Base-by-base conservation (phyloP, 306 rosid genomes). In the Quillaja saponaria region DNA sequence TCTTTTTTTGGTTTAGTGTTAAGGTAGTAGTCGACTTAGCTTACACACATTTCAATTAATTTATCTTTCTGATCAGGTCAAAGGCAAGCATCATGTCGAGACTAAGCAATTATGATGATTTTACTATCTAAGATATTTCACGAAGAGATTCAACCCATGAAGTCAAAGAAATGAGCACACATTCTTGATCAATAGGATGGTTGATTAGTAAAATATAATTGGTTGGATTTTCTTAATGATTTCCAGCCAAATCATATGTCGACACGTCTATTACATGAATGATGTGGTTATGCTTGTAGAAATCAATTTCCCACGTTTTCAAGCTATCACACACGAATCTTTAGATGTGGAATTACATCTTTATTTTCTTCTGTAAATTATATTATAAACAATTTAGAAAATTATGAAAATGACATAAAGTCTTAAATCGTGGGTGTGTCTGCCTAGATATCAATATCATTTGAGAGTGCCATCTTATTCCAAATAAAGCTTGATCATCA, bases 231-330 rank as follows among this genome's bases (percentile, higher is more conserved):
- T 66, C 48, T 51, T 38, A 41, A 28, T 35, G 69, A 63, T 34
- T n/a, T n/a, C 45, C 8, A 1, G 4, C 31, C 76, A 86, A 80
- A 84, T 84, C 88, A 82, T 69, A 67, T n/a, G n/a, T 67, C 82
- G 58, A 60, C 4, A 4, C 31, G 31, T 25, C 31, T 25, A 25
- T n/a, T 25, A 25, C 31, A 25, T 4, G 31, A 25, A 1, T 25
- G 31, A 25, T 25, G 31, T 25, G 2, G 31, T 82, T 76, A 78
- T 87, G 74, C 96, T 91, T 84, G 96, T 78, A 83, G 86, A 82
- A 91, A 81, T 75, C 96, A 83, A 81, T 85, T 80, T 91, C 95
- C 94, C 74, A 78, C 72, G 42, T 67, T 71, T 82, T 78, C 81
- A 91, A 91, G 91, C 75, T 72, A 85, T 82, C 86, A 75, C 40